Evolutionary conservation across 2,329 filamentous ascomycete species (phyloP).

Genomic region (Monosporascus sp.): DNA sequence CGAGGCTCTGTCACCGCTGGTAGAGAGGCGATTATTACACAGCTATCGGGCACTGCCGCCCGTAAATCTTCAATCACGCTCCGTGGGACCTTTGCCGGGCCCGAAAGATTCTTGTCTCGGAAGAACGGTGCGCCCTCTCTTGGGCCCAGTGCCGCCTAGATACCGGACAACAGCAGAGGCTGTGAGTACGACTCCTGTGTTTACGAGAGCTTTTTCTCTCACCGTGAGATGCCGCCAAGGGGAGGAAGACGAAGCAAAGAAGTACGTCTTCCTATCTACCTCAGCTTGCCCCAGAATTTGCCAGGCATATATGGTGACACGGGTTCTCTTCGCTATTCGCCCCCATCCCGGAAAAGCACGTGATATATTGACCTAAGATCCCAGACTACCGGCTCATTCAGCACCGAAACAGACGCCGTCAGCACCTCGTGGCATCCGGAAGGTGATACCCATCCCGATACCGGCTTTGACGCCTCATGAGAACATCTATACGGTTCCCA

Average conservation of each 20-base stretch:
- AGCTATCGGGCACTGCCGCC: too few species aligned
- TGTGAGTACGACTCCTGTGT: background rate
- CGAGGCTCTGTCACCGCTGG: too few species aligned
- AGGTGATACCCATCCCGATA: slow-evolving; percentile 26
- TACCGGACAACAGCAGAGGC: background rate
- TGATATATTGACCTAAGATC: background rate
- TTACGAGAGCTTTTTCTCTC: background rate
- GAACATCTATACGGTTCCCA: slow-evolving; percentile 96
- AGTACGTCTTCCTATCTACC: background rate
- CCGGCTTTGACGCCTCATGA: slow-evolving; percentile 53
- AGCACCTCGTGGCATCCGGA: slow-evolving; percentile 14
- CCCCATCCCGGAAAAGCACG: too few species aligned
- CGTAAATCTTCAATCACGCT: too few species aligned
- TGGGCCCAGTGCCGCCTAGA: background rate
- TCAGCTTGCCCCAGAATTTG: background rate
- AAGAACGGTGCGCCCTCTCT: background rate
- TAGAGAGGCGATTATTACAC: too few species aligned
- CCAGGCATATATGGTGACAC: background rate
- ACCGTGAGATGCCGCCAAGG: background rate
- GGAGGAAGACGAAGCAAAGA: background rate
- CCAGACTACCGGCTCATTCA: background rate
- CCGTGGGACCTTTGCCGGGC: too few species aligned
- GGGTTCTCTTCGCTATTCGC: background rate
- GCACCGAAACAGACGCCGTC: background rate
- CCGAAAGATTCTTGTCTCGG: background rate